Percentiles rank a stretch among this genome's conserved stretches.
These are phyloP conservation scores for Vachellia pachyceras DNA, from an alignment of 306 rosid species.

Conservation along the genomic window DNA sequence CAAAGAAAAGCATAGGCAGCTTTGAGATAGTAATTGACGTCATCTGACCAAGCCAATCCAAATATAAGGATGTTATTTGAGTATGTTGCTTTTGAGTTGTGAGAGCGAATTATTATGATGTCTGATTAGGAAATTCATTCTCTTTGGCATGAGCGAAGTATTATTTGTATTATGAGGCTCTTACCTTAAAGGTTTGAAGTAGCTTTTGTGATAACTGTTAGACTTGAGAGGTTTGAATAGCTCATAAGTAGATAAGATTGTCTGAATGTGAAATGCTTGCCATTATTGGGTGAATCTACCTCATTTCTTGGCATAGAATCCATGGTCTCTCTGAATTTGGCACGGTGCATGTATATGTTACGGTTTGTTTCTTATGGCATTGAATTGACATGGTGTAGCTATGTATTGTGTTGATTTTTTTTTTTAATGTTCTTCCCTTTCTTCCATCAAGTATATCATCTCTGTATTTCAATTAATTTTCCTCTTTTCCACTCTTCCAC, in stretches of 20 bases:
- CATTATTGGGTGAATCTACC: slow-evolving; percentile 6
- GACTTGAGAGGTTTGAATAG: not conserved
- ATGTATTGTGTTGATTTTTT: slow-evolving; percentile 2
- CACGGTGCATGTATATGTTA: slow-evolving; percentile 14
- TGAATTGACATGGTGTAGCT: not conserved
- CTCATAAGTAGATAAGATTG: not conserved
- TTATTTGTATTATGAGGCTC: too few relatives aligned
- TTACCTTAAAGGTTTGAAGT: not conserved
- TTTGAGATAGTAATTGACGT: too few relatives aligned
- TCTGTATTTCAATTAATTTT: slow-evolving; percentile 9
- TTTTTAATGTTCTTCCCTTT: not conserved
- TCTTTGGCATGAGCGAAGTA: too few relatives aligned
- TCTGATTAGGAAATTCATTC: too few relatives aligned
- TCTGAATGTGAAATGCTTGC: slow-evolving; percentile 20
- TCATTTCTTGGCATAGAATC: slow-evolving; percentile 27
- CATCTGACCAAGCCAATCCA: too few relatives aligned
- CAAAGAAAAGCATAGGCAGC: too few relatives aligned
- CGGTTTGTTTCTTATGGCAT: not conserved
- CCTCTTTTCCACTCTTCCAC: not conserved
- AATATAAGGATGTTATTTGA: too few relatives aligned
- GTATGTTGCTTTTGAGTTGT: too few relatives aligned
- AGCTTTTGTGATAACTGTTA: not conserved
- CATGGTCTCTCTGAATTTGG: not conserved
- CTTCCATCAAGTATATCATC: not conserved
- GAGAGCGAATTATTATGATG: too few relatives aligned